Base-by-base conservation (phyloP, 495 filamentous ascomycete species). In the Hyaloscypha bicolor region DNA sequence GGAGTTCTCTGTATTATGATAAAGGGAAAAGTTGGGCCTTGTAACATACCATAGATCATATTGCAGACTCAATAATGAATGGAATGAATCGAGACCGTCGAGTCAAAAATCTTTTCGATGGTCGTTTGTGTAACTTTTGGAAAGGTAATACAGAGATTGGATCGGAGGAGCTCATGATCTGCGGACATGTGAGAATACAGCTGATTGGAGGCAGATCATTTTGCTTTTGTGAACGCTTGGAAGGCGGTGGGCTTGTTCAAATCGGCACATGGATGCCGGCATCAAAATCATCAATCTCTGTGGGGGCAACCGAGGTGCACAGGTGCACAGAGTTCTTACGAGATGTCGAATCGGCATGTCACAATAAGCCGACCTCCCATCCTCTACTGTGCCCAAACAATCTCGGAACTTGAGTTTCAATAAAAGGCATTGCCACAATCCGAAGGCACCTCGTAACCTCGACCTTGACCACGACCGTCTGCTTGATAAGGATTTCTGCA, bases 11-110 rank as follows among this genome's bases (percentile, higher is more conserved):
- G 65, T 71, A 68, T 64, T 68, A 67, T 67, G 65, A 68, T 45
- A 61, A 37, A 37, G 62, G 29, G 60, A 58, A 68, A 68, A 68
- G 62, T 60, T 63, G 39, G 60, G 31, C 22, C 53, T 67, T 71
- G 69, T 71, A 71, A 56, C 66, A 71, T 71, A 71, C 65, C 69
- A 71, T 71, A 71, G 69, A 71, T 71, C 65, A 68, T 71, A 66
- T 71, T 71, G 64, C 39, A 71, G 64, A 22, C 67, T 67, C 69
- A 67, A 71, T 71, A 71, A 71, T 71, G 62, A 71, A 71, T 65
- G 65, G 62, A 55, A 66, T 69, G 67, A 69, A 35, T 33, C 32
- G 29, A 30, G 42, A 53, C 33, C 31, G 14, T 19, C 42, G 42
- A 11, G 42, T 48, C 16, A 3, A 48, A 48, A 16, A 19, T 14